Conservation (phyloP, 2,329 filamentous ascomycete genomes). For the Fusarium buharicum region DNA sequence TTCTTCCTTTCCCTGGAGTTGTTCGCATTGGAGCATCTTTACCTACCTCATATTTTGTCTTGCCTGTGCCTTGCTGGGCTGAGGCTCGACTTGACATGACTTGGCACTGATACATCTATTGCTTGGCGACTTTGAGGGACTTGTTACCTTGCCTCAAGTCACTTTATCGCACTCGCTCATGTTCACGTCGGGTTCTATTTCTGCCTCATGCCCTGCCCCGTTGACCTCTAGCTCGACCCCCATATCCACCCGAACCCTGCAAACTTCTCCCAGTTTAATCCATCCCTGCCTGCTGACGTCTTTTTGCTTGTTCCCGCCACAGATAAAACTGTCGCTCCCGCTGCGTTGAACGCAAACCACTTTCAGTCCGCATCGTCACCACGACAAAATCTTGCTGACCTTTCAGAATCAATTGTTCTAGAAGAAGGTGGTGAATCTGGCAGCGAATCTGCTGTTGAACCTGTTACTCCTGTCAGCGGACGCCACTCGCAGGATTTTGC, state of each 20-base stretch:
- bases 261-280: slow-evolving; percentile 28
- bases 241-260: slow-evolving; percentile 31
- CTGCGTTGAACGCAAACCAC: slow-evolving; percentile 40
- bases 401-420: slow-evolving; percentile 61
- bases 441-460: slow-evolving; percentile 69
- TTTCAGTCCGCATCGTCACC: slow-evolving; percentile 54
- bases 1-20: neutral
- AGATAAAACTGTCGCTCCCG: slow-evolving; percentile 44
- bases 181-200: slow-evolving; percentile 28
- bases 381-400: slow-evolving; percentile 60
- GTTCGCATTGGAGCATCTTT: too few species aligned
- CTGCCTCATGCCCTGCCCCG: slow-evolving; percentile 28
- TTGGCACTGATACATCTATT: slow-evolving; percentile 14
- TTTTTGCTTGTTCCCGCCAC: slow-evolving; percentile 32
- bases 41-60: neutral
- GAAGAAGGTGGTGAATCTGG: slow-evolving; percentile 69
- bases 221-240: slow-evolving; percentile 21
- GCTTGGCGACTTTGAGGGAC: slow-evolving; percentile 31
- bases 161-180: slow-evolving; percentile 12
- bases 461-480: slow-evolving; percentile 69
- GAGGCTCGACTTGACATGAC: slow-evolving; percentile 21
- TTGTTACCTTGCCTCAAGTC: slow-evolving; percentile 11
- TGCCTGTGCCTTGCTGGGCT: slow-evolving; percentile 26
- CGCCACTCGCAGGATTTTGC: slow-evolving; percentile 65
- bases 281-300: slow-evolving; percentile 46